Evolutionary conservation across 768 basidiomycete genomes (phyloP), one percentile per base, ranked within the genome.

Genomic region (Cantharellus anzutake): DNA sequence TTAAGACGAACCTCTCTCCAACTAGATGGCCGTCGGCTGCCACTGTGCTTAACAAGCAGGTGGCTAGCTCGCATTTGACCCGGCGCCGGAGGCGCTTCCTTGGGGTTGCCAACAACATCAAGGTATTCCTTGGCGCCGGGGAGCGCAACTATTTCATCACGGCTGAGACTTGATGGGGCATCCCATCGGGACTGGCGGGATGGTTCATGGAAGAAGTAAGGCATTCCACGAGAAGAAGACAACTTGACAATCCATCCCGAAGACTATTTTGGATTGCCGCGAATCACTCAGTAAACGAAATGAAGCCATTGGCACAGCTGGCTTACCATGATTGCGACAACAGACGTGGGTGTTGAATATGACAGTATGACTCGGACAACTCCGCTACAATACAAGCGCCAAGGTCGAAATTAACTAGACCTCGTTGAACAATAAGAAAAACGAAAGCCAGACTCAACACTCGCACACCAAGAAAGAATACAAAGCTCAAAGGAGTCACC

Each of bases 41-140:
- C 73, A 2, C 50, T 20, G 71, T 97, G 93, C 73, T 99, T 99
- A 63, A 97, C 83, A 60, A 99, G 72, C 62, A 99, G 74, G 74
- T 99, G 96, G 67, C 89, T 91, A n/a, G 92, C 94, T 56, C 90
- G 80, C 42, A 96, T 88, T 70, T 86, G 76, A 38, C 68, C 70
- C 20, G 72, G 67, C 68, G 40, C 62, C 58, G 52, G 55, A 56
- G 7, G 65, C 41, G 53, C 66, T 63, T 29, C 60, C 57, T 53
- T 53, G 3, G 60, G 48, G 37, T 51, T 38, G 38, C 60, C 62
- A 40, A 60, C 66, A 39, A 67, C 68, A 41, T 59, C 70, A 60
- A 77, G 76, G 66, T 80, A 72, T 48, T 80, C 68, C 5, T 66
- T 61, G 16, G 84, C 85, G 0, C 88, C 89, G 2, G 86, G 81